Conservation (phyloP, 345 rosid species). For the Eucalyptus polybractea region DNA sequence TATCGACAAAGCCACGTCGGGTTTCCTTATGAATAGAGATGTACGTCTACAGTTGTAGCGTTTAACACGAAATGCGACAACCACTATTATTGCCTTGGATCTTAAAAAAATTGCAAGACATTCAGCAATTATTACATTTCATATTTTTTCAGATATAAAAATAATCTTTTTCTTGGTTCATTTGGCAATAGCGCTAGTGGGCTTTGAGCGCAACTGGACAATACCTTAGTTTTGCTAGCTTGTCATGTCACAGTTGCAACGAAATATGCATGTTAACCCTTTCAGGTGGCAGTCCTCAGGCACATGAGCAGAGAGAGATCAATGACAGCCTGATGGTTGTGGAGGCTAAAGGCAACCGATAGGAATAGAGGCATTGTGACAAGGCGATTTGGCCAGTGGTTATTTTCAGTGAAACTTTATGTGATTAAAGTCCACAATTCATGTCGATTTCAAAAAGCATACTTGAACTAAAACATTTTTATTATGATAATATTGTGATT, state of each 20-base stretch:
- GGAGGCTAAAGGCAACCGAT: not conserved
- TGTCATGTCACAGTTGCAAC: not conserved
- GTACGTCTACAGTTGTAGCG: accelerated
- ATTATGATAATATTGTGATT: not conserved
- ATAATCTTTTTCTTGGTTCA: not conserved
- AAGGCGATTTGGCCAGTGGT: not conserved
- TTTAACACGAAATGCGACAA: not conserved
- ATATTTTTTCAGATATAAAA: not conserved
- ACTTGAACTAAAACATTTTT: not conserved
- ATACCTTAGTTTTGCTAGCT: not conserved
- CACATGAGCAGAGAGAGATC: not conserved
- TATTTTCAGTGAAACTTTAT: not conserved
- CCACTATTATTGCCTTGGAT: not conserved
- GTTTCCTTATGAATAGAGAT: not conserved
- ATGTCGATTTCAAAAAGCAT: not conserved
- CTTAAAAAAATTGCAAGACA: not conserved
- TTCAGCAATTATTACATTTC: not conserved
- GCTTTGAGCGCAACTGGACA: not conserved
- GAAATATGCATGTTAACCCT: not conserved
- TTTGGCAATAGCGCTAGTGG: not conserved
- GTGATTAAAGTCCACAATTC: too few species aligned
- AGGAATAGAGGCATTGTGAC: not conserved
- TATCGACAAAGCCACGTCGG: not conserved
- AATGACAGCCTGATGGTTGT: not conserved
- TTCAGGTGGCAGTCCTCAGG: accelerated